Conservation (phyloP, 495 filamentous ascomycete species). For the Hypoxylon lenormandii region DNA sequence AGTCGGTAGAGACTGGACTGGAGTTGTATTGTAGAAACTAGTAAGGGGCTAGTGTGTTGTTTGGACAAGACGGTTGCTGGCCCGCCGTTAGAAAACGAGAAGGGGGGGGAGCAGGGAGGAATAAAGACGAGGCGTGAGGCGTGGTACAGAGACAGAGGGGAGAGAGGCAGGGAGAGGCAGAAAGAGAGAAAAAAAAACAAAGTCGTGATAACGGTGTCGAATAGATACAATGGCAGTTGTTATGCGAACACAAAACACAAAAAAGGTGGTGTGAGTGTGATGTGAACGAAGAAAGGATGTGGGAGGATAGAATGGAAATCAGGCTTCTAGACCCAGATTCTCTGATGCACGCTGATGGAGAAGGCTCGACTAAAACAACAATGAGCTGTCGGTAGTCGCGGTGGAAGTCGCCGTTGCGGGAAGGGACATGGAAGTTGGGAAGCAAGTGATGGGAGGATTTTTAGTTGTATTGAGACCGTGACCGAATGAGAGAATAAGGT, state of each 20-base stretch:
- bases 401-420: constrained; percentile 39
- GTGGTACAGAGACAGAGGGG: too few species aligned
- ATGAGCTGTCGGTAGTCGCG: constrained; percentile 47
- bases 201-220: constrained; percentile 4
- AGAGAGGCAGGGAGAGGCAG: too few species aligned
- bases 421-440: constrained; percentile 15
- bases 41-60: constrained; percentile 17
- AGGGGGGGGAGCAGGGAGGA: background rate
- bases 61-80: constrained; percentile 21
- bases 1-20: constrained; percentile 42
- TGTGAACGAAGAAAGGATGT: constrained; percentile 17
- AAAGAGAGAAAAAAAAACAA: too few species aligned
- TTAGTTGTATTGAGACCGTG: constrained; percentile 35
- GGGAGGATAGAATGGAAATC: constrained; percentile 29
- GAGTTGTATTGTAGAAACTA: constrained; percentile 28
- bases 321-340: constrained; percentile 45
- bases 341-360: constrained; percentile 40
- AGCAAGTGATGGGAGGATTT: constrained; percentile 36
- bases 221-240: constrained; percentile 25
- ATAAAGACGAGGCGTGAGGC: too few species aligned
- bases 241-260: constrained; percentile 1
- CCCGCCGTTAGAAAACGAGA: constrained; percentile 5
- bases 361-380: constrained; percentile 37
- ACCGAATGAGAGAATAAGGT: constrained; percentile 20
- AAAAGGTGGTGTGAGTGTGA: constrained; percentile 36